Percentiles rank a stretch among this genome's conserved stretches.
Conservation (phyloP, 805 yeast species). For the Candida incommunis region DNA sequence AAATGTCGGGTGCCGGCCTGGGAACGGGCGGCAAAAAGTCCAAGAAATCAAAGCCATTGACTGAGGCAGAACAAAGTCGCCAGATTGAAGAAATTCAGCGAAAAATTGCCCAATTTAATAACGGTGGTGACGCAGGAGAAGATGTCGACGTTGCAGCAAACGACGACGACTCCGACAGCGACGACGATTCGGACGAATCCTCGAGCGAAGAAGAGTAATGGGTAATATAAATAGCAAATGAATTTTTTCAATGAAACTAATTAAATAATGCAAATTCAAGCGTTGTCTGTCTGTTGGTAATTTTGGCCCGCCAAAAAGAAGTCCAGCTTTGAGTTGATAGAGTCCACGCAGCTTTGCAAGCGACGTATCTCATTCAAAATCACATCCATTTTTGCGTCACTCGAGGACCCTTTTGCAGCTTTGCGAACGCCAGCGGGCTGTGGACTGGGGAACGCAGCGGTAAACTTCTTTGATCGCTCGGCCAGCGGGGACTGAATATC, state of each 20-base stretch:
- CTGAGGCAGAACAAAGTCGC: slow-evolving; percentile 51
- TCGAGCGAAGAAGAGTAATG: slow-evolving; percentile 22
- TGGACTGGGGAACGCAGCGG: too few relatives aligned
- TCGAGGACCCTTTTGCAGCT: too few relatives aligned
- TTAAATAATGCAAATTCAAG: too few relatives aligned
- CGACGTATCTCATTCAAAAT: too few relatives aligned
- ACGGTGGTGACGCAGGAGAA: slow-evolving; percentile 13
- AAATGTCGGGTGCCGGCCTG: slow-evolving; percentile 6
- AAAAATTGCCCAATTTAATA: slow-evolving; percentile 60
- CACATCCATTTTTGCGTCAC: too few relatives aligned
- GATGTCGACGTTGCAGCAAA: slow-evolving; percentile 3
- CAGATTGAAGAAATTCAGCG: slow-evolving; percentile 60
- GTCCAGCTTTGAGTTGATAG: too few relatives aligned
- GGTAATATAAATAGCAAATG: too few relatives aligned
- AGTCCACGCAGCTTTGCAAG: too few relatives aligned
- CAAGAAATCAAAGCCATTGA: slow-evolving; percentile 41
- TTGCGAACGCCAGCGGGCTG: too few relatives aligned
- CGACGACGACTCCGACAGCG: slow-evolving; percentile 12
- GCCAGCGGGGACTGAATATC: neutral
- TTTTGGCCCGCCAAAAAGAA: too few relatives aligned
- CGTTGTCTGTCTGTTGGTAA: too few relatives aligned
- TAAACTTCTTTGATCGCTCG: neutral
- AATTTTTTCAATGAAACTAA: too few relatives aligned
- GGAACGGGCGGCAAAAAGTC: slow-evolving; percentile 13
- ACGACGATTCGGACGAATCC: slow-evolving; percentile 18